phyloP scores from a whole-genome alignment of 1,139 yeast species.

The Arxiozyma bovina region DNA sequence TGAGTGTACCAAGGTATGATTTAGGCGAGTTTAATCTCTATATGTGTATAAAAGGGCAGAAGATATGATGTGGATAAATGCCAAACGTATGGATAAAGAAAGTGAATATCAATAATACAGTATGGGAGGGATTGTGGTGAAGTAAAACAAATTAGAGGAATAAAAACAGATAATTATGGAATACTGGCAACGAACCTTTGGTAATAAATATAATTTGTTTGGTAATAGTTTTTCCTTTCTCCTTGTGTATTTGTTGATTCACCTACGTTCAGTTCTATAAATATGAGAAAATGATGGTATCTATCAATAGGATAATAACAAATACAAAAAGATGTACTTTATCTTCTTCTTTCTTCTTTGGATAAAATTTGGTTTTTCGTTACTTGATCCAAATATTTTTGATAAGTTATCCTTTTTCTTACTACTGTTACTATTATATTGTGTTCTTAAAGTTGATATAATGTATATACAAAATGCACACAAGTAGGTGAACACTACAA shows the following conservation, averaged over 20 bases:
- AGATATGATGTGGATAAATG: background rate
- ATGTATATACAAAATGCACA: background rate
- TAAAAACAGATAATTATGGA: background rate
- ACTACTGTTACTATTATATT: background rate
- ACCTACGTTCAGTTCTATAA: too few relatives aligned
- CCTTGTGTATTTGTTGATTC: too few relatives aligned
- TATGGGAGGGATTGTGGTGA: background rate
- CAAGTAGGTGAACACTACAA: background rate
- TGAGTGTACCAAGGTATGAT: background rate
- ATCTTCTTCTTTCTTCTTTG: background rate
- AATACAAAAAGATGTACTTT: background rate
- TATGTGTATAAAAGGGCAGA: too few relatives aligned
- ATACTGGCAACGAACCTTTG: background rate
- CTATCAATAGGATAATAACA: background rate
- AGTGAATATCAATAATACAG: background rate
- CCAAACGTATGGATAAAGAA: background rate
- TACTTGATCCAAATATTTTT: background rate
- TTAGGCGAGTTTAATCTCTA: background rate
- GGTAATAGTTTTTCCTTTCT: background rate
- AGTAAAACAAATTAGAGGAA: background rate
- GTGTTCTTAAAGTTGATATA: background rate
- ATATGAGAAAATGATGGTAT: background rate
- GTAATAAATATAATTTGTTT: too few relatives aligned
- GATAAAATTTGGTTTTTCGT: background rate
- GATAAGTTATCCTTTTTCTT: too few relatives aligned